Percentiles rank a stretch among this genome's conserved stretches.
Evolutionary conservation across 441 rosid species (phyloP).

Genomic region (Gossypium davidsonii): DNA sequence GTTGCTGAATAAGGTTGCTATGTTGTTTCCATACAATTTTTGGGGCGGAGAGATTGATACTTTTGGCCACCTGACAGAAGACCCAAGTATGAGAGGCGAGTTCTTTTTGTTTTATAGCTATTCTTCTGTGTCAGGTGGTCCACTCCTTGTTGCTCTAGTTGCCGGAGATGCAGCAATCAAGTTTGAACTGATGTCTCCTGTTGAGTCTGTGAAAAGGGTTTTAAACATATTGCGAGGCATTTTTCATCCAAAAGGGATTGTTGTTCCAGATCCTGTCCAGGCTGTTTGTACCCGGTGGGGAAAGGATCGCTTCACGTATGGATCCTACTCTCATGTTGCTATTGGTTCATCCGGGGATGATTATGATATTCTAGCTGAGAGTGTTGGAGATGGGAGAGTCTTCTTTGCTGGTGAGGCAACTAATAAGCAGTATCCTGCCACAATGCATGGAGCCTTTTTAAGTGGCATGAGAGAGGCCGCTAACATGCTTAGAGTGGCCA

Average conservation of each 20-base stretch:
- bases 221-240: conserved; percentile 67
- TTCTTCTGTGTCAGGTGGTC: conserved; percentile 78
- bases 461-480: conserved; percentile 98
- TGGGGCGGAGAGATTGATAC: conserved; percentile 91
- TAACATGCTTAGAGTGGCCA: conserved; percentile 61
- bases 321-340: conserved; percentile 79
- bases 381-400: conserved; percentile 82
- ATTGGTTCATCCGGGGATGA: conserved; percentile 95
- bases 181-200: conserved; percentile 75
- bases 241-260: conserved; percentile 79
- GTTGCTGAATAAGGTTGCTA: conserved; percentile 74
- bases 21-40: conserved; percentile 75
- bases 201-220: conserved; percentile 69
- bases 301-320: conserved; percentile 69
- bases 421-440: conserved; percentile 87
- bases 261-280: conserved; percentile 89
- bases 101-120: conserved; percentile 87
- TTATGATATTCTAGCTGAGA: conserved; percentile 81
- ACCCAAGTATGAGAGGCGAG: conserved; percentile 67
- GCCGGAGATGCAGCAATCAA: conserved; percentile 78
- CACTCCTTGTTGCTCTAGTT: conserved; percentile 83
- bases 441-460: conserved; percentile 93
- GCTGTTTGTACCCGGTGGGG: conserved; percentile 92
- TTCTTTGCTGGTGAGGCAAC: conserved; percentile 97
- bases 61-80: conserved; percentile 76